These are phyloP conservation scores for Pestalotiopsis sp. DNA, from an alignment of 2,329 filamentous ascomycete species.

Conservation along the genomic window DNA sequence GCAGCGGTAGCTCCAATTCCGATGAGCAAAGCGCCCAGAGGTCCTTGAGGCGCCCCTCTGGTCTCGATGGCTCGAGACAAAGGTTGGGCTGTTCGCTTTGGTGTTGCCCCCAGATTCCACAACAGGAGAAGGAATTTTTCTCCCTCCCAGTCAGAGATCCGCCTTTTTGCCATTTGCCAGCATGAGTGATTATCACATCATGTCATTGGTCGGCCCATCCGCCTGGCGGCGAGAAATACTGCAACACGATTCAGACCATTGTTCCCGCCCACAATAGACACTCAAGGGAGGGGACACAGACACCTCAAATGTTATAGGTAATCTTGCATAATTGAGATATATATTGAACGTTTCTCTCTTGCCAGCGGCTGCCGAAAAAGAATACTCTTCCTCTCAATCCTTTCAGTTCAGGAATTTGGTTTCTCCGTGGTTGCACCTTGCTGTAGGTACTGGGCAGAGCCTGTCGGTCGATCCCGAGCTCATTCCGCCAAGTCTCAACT, in stretches of 20 bases:
- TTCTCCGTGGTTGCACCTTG: background rate
- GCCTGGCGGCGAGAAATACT: background rate
- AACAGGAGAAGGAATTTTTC: background rate
- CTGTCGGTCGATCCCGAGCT: conserved; percentile 8
- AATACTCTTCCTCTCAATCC: background rate
- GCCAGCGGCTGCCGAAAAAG: background rate
- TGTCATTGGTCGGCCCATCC: background rate
- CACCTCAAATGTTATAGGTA: background rate
- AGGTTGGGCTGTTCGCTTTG: background rate
- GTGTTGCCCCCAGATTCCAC: background rate
- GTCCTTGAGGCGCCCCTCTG: background rate
- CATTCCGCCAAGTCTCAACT: conserved; percentile 6
- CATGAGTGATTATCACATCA: background rate
- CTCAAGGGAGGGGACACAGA: background rate
- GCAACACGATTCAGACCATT: background rate
- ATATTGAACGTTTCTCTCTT: background rate
- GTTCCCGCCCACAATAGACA: background rate
- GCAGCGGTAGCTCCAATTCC: background rate
- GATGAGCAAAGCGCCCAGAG: background rate
- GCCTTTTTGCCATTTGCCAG: background rate
- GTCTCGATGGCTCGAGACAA: background rate
- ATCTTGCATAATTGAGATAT: background rate
- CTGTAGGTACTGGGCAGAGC: too few relatives aligned
- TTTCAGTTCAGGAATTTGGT: background rate
- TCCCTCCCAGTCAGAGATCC: background rate